Evolutionary conservation across 805 yeast genomes (phyloP), one percentile per base, ranked within the genome.

Genomic region (Hanseniaspora clermontiae): DNA sequence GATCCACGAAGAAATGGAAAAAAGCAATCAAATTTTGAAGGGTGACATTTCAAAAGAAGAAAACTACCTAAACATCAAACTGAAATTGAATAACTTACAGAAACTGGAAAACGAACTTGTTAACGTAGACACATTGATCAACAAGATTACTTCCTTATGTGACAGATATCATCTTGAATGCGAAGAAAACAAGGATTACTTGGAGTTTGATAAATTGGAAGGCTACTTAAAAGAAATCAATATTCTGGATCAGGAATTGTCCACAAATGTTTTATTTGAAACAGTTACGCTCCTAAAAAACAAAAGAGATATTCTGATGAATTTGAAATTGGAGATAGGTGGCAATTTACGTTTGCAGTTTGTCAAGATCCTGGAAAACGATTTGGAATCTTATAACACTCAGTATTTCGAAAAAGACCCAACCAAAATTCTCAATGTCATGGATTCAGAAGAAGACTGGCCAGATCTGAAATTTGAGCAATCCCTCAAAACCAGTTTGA

Each of bases 271-370:
- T 62, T 11, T 66, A 71, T 57, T 58, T 72, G 36, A 63, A 62
- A 37, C 59, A 66, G 7, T 71, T 1, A 65, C 70, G 0, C 69
- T 70, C 0, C 57, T 73, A 47, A 52, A 63, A 1, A 64, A 63
- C 37, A 65, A 83, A 15, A 74, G 78, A 51, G 80, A 78, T 49
- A 74, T 77, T 43, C 69, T 89, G 37, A 70, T 75, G 14, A 74
- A 71, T 29, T 68, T 88, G 61, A 77, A 83, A 51, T 70, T 74
- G n/a, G 81, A 78, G 46, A 82, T 87, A 51, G 90, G 93, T 15
- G 78, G 76, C 40, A 78, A 82, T n/a, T 84, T 81, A 61, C 77
- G 82, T 7, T 71, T 76, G 27, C 70, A 78, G 47, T 81, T 90
- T 63, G 72, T 77, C 8, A 76, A 77, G 27, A 62, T 75, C 36